These are phyloP conservation scores for Candida krabiensis DNA, from an alignment of 805 yeast species.

Conservation along the genomic window DNA sequence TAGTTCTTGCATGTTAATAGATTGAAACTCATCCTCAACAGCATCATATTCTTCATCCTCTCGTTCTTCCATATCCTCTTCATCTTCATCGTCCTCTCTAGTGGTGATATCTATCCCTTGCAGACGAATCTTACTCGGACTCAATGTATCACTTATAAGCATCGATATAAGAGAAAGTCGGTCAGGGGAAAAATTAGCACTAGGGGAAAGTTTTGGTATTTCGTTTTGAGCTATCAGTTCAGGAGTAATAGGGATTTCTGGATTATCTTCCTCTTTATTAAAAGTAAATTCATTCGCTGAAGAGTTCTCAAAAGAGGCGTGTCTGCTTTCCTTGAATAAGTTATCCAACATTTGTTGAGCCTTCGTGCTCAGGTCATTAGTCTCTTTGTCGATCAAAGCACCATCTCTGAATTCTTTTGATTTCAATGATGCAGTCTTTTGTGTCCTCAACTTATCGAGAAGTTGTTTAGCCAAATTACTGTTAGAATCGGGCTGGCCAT, in stretches of 20 bases:
- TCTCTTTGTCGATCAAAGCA: conserved; percentile 12
- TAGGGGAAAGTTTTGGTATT: conserved; percentile 5
- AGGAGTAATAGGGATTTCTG: conserved; percentile 5
- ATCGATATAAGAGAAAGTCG: conserved; percentile 23
- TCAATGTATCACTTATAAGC: conserved; percentile 22
- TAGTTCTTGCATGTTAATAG: no score
- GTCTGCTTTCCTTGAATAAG: conserved; percentile 8
- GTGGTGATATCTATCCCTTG: conserved; percentile 8
- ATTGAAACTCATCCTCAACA: no score
- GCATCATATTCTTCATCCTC: no score
- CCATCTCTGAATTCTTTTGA: conserved; percentile 1
- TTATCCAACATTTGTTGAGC: conserved; percentile 26
- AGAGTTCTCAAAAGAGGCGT: no score
- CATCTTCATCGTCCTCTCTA: conserved; percentile 9
- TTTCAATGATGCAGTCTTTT: conserved; percentile 2
- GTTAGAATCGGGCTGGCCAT: not conserved
- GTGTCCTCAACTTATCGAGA: conserved; percentile 22
- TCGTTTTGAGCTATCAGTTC: not conserved
- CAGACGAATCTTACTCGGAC: conserved; percentile 14
- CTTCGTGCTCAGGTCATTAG: conserved; percentile 14
- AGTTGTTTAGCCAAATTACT: conserved; percentile 23
- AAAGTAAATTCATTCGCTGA: not conserved
- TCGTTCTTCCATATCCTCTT: conserved; percentile 8
- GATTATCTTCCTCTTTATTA: not conserved
- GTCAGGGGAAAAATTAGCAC: conserved; percentile 4